A percentile compares a stretch with the other conserved stretches of the same genome.
Conservation (phyloP, 805 yeast genomes). For the Sugiyamaella mastotermitis region DNA sequence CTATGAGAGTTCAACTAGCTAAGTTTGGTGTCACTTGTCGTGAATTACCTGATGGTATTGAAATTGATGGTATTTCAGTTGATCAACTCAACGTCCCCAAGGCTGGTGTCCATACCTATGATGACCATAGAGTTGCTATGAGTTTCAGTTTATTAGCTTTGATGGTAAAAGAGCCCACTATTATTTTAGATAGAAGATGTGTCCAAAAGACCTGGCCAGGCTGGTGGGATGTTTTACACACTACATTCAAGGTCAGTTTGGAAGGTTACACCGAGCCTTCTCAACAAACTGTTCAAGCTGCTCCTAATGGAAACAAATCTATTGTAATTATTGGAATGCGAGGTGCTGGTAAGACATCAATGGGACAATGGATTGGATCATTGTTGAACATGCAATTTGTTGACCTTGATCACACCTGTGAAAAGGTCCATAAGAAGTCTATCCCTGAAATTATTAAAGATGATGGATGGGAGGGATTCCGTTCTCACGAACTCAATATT, state of each 20-base stretch:
- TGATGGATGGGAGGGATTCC: constrained; percentile 85
- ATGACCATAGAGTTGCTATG: constrained; percentile 98
- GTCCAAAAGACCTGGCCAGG: constrained; percentile 99
- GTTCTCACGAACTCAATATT: constrained; percentile 56
- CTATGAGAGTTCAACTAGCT: constrained; percentile 83
- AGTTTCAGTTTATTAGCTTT: constrained; percentile 87
- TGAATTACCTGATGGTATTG: constrained; percentile 90
- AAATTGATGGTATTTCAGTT: constrained; percentile 60
- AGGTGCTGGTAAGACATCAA: constrained; percentile 92
- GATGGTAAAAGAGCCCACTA: constrained; percentile 52
- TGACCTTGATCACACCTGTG: constrained; percentile 75
- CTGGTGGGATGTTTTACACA: constrained; percentile 94
- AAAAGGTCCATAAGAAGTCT: constrained; percentile 38
- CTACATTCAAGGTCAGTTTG: constrained; percentile 54
- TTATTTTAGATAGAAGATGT: constrained; percentile 80
- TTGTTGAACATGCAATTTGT: constrained; percentile 53
- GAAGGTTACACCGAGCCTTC: constrained; percentile 47
- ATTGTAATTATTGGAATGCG: constrained; percentile 92
- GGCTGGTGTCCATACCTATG: constrained; percentile 71
- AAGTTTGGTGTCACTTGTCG: constrained; percentile 84
- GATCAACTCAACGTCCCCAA: constrained; percentile 47
- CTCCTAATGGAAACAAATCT: constrained; percentile 40
- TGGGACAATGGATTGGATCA: constrained; percentile 72
- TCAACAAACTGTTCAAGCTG: constrained; percentile 7
- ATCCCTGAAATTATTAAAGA: constrained; percentile 45